Evolutionary conservation across 1,139 yeast species (phyloP).

Genomic region (Eremothecium gossypii): DNA sequence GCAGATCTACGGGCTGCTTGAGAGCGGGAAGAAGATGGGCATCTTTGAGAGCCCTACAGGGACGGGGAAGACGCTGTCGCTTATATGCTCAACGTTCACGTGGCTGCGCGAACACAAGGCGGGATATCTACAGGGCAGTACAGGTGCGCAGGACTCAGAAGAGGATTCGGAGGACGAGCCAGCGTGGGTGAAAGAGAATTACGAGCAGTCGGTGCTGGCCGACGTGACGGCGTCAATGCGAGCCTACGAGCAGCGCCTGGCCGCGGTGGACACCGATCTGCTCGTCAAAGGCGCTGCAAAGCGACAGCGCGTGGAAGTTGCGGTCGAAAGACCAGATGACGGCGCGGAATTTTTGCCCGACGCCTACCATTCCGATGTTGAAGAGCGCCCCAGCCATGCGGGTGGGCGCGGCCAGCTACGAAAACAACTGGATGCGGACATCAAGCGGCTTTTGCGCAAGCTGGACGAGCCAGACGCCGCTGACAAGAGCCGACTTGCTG

Average conservation of each 20-base stretch:
- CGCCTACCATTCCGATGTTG: slow-evolving; percentile 31
- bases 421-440: slow-evolving; percentile 36
- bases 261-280: slow-evolving; percentile 14
- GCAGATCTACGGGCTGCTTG: slow-evolving; percentile 56
- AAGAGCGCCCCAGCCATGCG: slow-evolving; percentile 9
- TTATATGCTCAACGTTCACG: slow-evolving; percentile 77
- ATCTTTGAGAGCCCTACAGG: slow-evolving; percentile 94
- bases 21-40: slow-evolving; percentile 55
- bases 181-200: slow-evolving; percentile 47
- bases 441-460: slow-evolving; percentile 36
- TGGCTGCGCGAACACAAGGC: slow-evolving; percentile 66
- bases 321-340: slow-evolving; percentile 4
- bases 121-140: slow-evolving; percentile 6
- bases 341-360: slow-evolving; percentile 13
- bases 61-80: slow-evolving; percentile 81
- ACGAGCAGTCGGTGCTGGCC: slow-evolving; percentile 29
- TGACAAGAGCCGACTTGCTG: slow-evolving; percentile 10
- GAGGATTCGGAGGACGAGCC: slow-evolving; percentile 44
- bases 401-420: slow-evolving; percentile 19
- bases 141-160: slow-evolving; percentile 7
- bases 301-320: slow-evolving; percentile 9
- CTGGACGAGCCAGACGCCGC: slow-evolving; percentile 27
- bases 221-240: slow-evolving; percentile 31
- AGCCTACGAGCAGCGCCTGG: slow-evolving; percentile 35
- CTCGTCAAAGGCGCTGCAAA: slow-evolving; percentile 9